Evolutionary conservation across 345 rosid genomes (phyloP).

Genomic region (Abelmoschus esculentus): DNA sequence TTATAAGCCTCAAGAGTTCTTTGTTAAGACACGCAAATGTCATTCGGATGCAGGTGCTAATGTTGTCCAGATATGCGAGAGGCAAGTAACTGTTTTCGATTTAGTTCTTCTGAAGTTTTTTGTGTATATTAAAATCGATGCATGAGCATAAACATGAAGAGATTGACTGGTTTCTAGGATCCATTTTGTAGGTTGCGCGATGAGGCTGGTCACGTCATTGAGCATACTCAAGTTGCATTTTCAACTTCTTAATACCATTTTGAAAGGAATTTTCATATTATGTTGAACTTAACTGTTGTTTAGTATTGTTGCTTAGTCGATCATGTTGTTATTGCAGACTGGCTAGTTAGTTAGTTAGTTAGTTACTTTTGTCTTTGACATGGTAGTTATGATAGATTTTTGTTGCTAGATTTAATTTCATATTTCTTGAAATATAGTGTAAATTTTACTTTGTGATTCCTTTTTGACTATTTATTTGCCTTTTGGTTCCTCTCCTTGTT

Average conservation of each 20-base stretch:
- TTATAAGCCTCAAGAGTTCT: conserved; percentile 69
- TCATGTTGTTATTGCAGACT: background rate
- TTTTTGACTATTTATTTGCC: background rate
- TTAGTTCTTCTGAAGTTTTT: background rate
- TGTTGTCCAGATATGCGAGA: conserved; percentile 73
- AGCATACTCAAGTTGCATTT: conserved; percentile 53
- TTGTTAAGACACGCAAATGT: conserved; percentile 72
- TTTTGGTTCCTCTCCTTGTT: conserved; percentile 1
- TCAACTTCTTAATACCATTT: background rate
- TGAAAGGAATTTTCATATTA: background rate
- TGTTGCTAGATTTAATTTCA: background rate
- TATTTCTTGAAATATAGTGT: background rate
- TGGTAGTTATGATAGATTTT: background rate
- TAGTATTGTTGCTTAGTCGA: background rate
- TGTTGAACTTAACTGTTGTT: background rate
- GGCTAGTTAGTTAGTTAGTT: background rate
- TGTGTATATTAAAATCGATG: background rate
- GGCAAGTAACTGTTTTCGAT: conserved; percentile 26
- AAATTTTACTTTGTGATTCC: background rate
- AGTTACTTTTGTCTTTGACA: background rate
- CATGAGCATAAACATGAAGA: background rate
- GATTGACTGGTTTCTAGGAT: background rate
- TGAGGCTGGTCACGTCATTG: conserved; percentile 63
- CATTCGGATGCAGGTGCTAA: conserved; percentile 68
- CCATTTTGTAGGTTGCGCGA: conserved; percentile 53